Percentiles rank a stretch among this genome's conserved stretches.
phyloP scores from a whole-genome alignment of 345 rosid species.

The Leavenworthia alabamica region DNA sequence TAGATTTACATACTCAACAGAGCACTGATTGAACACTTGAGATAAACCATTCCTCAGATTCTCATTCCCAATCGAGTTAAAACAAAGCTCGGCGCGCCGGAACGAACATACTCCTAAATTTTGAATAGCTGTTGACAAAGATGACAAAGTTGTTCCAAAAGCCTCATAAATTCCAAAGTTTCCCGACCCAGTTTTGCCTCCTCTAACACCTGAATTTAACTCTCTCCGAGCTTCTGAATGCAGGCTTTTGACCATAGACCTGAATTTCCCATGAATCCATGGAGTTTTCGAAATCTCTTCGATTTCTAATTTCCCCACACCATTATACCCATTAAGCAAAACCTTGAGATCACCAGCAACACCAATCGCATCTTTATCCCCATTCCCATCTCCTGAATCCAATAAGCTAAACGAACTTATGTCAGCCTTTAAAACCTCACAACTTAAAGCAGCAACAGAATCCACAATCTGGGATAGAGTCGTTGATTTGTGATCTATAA shows the following conservation, averaged over 20 bases:
- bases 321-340: constrained; percentile 64
- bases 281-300: constrained; percentile 46
- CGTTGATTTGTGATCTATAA: constrained; percentile 52
- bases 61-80: constrained; percentile 34
- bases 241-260: constrained; percentile 49
- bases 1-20: constrained; percentile 22
- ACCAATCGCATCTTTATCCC: constrained; percentile 53
- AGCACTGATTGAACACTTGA: constrained; percentile 27
- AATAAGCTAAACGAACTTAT: constrained; percentile 41
- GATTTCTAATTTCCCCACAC: constrained; percentile 36
- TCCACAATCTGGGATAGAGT: constrained; percentile 45
- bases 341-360: constrained; percentile 72
- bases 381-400: constrained; percentile 59
- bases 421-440: constrained; percentile 56
- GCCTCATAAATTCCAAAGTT: constrained; percentile 23
- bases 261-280: constrained; percentile 48
- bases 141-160: constrained; percentile 29
- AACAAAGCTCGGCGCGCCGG: constrained; percentile 39
- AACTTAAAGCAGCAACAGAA: constrained; percentile 64
- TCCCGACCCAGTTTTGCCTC: constrained; percentile 30
- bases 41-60: constrained; percentile 32
- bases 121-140: constrained; percentile 39
- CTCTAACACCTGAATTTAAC: constrained; percentile 42
- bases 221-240: constrained; percentile 48
- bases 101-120: constrained; percentile 52